Conservation (phyloP, 116 monocot genomes). For the Trichopus zeylanicus region DNA sequence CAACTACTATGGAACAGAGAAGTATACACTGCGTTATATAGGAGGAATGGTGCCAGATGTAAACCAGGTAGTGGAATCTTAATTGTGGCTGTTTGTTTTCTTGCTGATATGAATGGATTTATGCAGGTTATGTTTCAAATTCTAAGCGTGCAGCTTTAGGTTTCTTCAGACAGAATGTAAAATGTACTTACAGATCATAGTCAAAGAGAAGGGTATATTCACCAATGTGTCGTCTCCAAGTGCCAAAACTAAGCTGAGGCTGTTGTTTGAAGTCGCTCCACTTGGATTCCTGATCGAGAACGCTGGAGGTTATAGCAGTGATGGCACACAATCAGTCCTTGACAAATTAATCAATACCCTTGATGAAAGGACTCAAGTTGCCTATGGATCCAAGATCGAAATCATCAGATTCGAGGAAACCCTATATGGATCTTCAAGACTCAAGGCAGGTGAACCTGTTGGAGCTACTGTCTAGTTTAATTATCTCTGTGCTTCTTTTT, state of each 20-base stretch:
- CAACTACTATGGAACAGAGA: conserved; percentile 88
- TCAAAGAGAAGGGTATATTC: conserved; percentile 98
- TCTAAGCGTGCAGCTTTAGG: too few species aligned
- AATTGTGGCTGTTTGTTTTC: too few species aligned
- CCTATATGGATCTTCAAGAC: conserved; percentile 81
- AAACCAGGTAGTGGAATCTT: conserved; percentile 99
- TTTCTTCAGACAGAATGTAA: too few species aligned
- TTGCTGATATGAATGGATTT: too few species aligned
- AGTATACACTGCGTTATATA: conserved; percentile 97
- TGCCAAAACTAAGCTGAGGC: conserved; percentile 90
- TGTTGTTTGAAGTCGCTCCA: conserved; percentile 91
- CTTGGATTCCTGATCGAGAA: conserved; percentile 87
- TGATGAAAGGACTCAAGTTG: conserved; percentile 91
- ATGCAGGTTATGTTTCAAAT: too few species aligned
- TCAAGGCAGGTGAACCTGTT: conserved; percentile 45
- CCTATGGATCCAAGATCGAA: conserved; percentile 93
- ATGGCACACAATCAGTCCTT: conserved; percentile 81
- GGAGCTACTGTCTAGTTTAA: conserved; percentile 48
- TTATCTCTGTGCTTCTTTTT: neutral
- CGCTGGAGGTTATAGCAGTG: conserved; percentile 94
- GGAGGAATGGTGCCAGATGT: conserved; percentile 99
- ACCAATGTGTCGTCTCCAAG: conserved; percentile 88
- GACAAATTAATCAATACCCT: conserved; percentile 86
- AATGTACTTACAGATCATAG: conserved; percentile 80
- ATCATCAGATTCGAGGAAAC: conserved; percentile 97